Base-by-base conservation (phyloP, 768 basidiomycete species). In the Pleurotus tuber-regium region DNA sequence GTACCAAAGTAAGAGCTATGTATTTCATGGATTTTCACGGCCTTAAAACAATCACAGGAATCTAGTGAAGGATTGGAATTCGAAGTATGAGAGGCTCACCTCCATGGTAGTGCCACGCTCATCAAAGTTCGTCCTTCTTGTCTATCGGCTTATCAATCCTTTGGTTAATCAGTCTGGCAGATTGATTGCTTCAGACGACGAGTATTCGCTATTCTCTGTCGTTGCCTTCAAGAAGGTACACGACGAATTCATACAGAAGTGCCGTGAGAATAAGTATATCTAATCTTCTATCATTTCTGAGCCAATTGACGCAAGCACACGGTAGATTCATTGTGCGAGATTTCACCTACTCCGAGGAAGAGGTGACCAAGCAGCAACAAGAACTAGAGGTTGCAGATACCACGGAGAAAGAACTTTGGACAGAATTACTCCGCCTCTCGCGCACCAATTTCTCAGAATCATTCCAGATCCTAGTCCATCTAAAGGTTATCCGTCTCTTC, bases 391-490 rank as follows among this genome's bases (percentile, higher is more conserved):
- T 74, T n/a, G 84, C 93, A 2, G 85, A 86, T 57, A 76, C 79
- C 5, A 91, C 93, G 24, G 97, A 98, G 77, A 92, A 90, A 69
- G 96, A 99, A 62, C 84, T 97, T 43, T 98, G 97, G 97, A 90
- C 92, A 23, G 96, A 99, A 59, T 79, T 99, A 0, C 74, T 99
- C 21, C 82, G 90, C 59, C 67, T 98, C 30, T 86, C 95, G 30
- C 79, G 97, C 50, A 97, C 92, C 47, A 98, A 96, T 70, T 99
- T 98, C 67, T 95, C 94, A 0, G 97, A 99, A 72, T 86, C 94
- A 4, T 93, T 94, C 72, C 92, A 98, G 66, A 76, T 96, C 47
- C 77, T 98, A 16, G 90, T 95, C 0, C 97, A 98, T 63, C 75
- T 98, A 59, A 98, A 98, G 69, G 79, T 96, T 43, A 69, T 97